Percentiles rank a stretch among this genome's conserved stretches.
These are phyloP conservation scores for Aureobasidium subglaciale DNA, from an alignment of 2,329 filamentous ascomycete species.

Conservation along the genomic window DNA sequence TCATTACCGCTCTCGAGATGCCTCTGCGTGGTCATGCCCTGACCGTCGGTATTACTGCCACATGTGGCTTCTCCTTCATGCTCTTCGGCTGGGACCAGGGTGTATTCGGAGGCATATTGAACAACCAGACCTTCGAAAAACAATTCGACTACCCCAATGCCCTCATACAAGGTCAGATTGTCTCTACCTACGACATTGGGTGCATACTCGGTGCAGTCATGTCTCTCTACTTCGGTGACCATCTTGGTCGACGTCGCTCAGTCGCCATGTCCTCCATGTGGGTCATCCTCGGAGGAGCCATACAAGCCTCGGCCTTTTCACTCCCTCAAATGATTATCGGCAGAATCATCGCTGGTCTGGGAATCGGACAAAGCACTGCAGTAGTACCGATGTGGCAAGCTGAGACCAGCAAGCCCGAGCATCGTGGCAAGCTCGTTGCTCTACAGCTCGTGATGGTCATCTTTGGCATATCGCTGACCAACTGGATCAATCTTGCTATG, in stretches of 20 bases:
- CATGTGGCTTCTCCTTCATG: background rate
- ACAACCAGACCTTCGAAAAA: constrained; percentile 16
- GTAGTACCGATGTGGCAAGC: constrained; percentile 49
- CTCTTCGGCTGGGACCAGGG: constrained; percentile 19
- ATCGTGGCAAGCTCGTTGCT: constrained; percentile 38
- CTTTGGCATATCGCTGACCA: constrained; percentile 17
- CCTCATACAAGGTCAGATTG: constrained; percentile 32
- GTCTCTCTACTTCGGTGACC: constrained; percentile 36
- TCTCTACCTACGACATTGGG: constrained; percentile 31
- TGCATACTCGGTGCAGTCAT: constrained; percentile 43
- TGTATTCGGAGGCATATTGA: constrained; percentile 19
- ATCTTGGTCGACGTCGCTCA: constrained; percentile 34
- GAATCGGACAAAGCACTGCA: constrained; percentile 50
- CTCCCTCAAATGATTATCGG: constrained; percentile 47
- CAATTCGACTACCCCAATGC: constrained; percentile 29
- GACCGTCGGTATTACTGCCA: background rate
- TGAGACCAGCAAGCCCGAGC: constrained; percentile 43
- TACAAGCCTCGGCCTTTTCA: constrained; percentile 24
- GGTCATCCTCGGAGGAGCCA: constrained; percentile 37
- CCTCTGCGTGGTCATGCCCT: constrained; percentile 7
- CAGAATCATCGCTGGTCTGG: constrained; percentile 46
- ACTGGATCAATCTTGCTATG: constrained; percentile 20
- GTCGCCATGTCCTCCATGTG: constrained; percentile 34
- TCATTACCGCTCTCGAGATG: background rate
- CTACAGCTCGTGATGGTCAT: constrained; percentile 16